A percentile compares a stretch with the other conserved stretches of the same genome.
These are phyloP conservation scores for Neurospora africana DNA, from an alignment of 495 filamentous ascomycete species.

Conservation along the genomic window DNA sequence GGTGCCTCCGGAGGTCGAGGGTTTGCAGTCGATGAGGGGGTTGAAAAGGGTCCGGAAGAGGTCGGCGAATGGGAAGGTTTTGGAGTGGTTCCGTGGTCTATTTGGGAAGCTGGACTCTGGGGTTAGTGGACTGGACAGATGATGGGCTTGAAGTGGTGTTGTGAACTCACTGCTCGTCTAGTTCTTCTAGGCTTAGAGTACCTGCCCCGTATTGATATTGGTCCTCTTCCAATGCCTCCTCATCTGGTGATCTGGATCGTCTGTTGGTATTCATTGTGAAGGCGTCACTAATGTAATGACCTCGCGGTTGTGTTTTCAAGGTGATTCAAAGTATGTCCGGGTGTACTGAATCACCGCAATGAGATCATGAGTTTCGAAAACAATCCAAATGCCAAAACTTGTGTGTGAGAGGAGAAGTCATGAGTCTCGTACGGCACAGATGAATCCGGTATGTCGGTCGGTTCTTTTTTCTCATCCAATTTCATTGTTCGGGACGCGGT, in stretches of 20 bases:
- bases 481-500: background rate
- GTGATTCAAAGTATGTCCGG: background rate
- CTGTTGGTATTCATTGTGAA: slow-evolving; percentile 17
- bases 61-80: slow-evolving; percentile 74
- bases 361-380: background rate
- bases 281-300: background rate
- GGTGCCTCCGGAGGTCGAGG: slow-evolving; percentile 45
- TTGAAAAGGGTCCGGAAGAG: slow-evolving; percentile 74
- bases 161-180: slow-evolving; percentile 52
- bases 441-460: background rate
- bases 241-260: slow-evolving; percentile 31
- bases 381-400: background rate
- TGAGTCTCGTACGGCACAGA: background rate
- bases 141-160: background rate
- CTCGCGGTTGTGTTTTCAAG: background rate
- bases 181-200: slow-evolving; percentile 36
- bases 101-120: slow-evolving; percentile 57
- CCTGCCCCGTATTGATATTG: slow-evolving; percentile 37
- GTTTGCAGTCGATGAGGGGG: slow-evolving; percentile 73
- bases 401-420: background rate
- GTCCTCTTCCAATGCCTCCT: slow-evolving; percentile 41
- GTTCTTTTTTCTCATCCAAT: background rate
- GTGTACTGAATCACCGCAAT: background rate
- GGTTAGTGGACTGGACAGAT: background rate
- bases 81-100: slow-evolving; percentile 66